Base-by-base conservation (phyloP, 2,329 filamentous ascomycete genomes). In the Aspergillus piperis region DNA sequence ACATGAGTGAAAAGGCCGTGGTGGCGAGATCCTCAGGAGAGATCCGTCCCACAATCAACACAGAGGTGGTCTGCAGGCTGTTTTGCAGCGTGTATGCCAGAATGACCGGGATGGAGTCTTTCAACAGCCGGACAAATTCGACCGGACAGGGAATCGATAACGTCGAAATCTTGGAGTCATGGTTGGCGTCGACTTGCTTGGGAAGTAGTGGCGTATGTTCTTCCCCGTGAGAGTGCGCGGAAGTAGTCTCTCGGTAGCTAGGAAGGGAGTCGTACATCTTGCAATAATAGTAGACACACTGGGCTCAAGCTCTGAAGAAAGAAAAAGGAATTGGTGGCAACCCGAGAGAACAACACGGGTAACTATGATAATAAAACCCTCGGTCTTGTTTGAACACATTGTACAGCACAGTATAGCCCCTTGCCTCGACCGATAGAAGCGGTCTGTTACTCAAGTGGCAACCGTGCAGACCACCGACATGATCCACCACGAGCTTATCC, bases 1-100 rank as follows among this genome's bases (percentile, higher is more conserved):
- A 96, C 92, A 96, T 96, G 80, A 95, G 94, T 2, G 90, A 90
- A 70, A 96, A 96, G 0, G 92, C 91, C 1, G 91, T 89, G 0
- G 89, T 90, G 0, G 92, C 90, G 6, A 96, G 79, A 1, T 91
- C 87, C 74, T 95, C 89, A 1, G 92, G 88, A 0, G 90, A 93
- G 0, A 92, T 79, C 2, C 90, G 87, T 8, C 92, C 92, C 3
- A 91, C 91, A 39, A 96, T 88, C 49, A 96, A 79, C 4, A 96
- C 90, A 0, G 91, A 95, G 1, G 90, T 73, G 0, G 92, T 96
- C 72, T 96, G 92, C 0, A 96, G 80, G 5, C 89, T 92, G 73
- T 94, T 96, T 57, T 96, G 92, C 5, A 96, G 81, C 8, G 89
- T 89, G 75, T 96, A 96, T 61, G 91, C 91, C 39, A 96, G 72